These are phyloP conservation scores for Cyclostephanos tholiformis DNA, from an alignment of 108 stramenopile species.

Conservation along the genomic window DNA sequence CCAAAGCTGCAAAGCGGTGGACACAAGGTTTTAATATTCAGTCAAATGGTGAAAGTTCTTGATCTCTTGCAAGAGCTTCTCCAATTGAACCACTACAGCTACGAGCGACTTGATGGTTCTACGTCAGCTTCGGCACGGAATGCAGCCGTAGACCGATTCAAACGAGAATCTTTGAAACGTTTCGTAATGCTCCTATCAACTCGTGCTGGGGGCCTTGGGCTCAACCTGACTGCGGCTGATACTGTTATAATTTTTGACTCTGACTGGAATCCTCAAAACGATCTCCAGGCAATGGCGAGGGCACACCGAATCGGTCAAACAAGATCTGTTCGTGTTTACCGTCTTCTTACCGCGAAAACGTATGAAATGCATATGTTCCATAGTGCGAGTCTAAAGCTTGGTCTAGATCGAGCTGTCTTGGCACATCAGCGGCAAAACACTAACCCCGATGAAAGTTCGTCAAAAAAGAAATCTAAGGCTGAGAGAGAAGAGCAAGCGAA, in stretches of 20 bases:
- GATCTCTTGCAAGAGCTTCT: slow-evolving; percentile 94
- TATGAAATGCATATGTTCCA: slow-evolving; percentile 99
- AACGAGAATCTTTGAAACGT: slow-evolving; percentile 71
- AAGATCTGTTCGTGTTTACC: slow-evolving; percentile 71
- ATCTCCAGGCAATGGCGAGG: slow-evolving; percentile 96
- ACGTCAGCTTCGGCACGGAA: slow-evolving; percentile 87
- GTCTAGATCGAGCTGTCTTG: slow-evolving; percentile 95
- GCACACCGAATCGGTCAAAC: slow-evolving; percentile 98
- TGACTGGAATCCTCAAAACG: slow-evolving; percentile 79
- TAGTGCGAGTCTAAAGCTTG: slow-evolving; percentile 94
- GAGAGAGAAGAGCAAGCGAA: slow-evolving; percentile 78
- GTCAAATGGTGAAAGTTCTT: slow-evolving; percentile 94
- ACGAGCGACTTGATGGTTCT: slow-evolving; percentile 88
- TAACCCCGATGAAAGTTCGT: slow-evolving; percentile 47
- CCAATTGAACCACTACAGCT: slow-evolving; percentile 74
- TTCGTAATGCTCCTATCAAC: slow-evolving; percentile 97
- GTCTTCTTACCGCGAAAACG: slow-evolving; percentile 91
- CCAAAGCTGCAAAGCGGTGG: slow-evolving; percentile 86
- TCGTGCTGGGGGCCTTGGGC: slow-evolving; percentile 87
- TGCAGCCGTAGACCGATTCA: slow-evolving; percentile 92
- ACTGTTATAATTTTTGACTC: slow-evolving; percentile 93
- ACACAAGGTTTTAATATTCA: slow-evolving; percentile 93
- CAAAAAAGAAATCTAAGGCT: slow-evolving; percentile 59
- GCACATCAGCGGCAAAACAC: slow-evolving; percentile 81
- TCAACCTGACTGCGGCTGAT: slow-evolving; percentile 96